phyloP scores from a whole-genome alignment of 257 asterid species.

The Salvia hispanica region DNA sequence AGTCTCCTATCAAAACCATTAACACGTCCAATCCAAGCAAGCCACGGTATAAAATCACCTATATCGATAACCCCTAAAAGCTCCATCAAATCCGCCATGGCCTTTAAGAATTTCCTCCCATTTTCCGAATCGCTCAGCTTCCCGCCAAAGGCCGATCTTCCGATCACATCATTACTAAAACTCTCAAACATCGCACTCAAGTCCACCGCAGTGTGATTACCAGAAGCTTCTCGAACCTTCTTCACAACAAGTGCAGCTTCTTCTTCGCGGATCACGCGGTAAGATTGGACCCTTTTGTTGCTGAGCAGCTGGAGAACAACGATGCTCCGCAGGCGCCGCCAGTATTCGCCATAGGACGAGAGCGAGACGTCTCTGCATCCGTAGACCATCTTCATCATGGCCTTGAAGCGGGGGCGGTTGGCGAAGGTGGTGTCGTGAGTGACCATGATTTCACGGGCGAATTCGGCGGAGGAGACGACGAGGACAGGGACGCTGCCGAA shows the following conservation, averaged over 20 bases:
- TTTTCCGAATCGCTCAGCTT: background rate
- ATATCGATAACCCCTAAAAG: background rate
- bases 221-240: background rate
- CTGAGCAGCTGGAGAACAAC: background rate
- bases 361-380: background rate
- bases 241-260: slow-evolving; percentile 15
- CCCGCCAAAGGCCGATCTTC: background rate
- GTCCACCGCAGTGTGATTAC: background rate
- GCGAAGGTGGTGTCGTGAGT: background rate
- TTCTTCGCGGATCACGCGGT: slow-evolving; percentile 11
- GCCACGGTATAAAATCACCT: slow-evolving; percentile 12
- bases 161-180: background rate
- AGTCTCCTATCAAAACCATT: slow-evolving; percentile 10
- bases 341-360: background rate
- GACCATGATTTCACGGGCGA: background rate
- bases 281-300: slow-evolving; percentile 18
- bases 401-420: background rate
- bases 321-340: background rate
- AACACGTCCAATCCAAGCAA: background rate
- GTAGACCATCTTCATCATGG: background rate
- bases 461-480: background rate
- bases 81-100: background rate
- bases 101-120: background rate
- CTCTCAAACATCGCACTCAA: background rate
- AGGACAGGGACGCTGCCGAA: too few relatives aligned